These are phyloP conservation scores for Leucocoprinus leucothites DNA, from an alignment of 768 basidiomycete species.

Conservation along the genomic window DNA sequence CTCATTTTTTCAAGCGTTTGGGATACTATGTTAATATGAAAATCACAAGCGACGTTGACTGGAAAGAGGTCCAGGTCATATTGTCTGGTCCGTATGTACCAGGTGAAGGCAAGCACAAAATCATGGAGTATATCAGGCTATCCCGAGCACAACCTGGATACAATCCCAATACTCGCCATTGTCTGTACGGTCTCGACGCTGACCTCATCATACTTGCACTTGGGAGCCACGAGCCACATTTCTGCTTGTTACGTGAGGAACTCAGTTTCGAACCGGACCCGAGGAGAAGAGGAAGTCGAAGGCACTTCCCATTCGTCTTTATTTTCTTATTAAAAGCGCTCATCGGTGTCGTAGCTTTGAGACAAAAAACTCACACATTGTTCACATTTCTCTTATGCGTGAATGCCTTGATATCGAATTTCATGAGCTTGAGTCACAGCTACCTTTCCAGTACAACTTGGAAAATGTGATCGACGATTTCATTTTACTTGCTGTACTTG, in stretches of 20 bases:
- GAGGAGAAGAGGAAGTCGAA: constrained; percentile 64
- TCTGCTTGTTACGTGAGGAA: constrained; percentile 95
- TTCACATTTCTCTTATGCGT: constrained; percentile 91
- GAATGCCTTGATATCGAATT: constrained; percentile 99
- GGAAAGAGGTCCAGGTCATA: constrained; percentile 89
- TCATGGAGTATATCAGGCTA: too few species aligned
- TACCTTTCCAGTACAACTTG: constrained; percentile 82
- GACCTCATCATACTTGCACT: constrained; percentile 98
- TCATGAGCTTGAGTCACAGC: constrained; percentile 55
- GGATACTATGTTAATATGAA: constrained; percentile 98
- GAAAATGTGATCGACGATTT: constrained; percentile 98
- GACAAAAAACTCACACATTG: constrained; percentile 87
- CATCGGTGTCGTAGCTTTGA: constrained; percentile 42
- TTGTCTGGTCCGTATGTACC: constrained; percentile 97
- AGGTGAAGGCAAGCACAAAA: constrained; percentile 99
- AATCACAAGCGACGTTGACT: constrained; percentile 94
- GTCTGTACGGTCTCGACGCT: constrained; percentile 96
- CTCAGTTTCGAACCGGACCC: constrained; percentile 94
- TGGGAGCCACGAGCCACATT: constrained; percentile 97
- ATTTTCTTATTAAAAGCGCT: too few species aligned
- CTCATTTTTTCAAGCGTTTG: constrained; percentile 81
- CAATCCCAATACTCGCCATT: too few species aligned
- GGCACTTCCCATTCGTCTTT: constrained; percentile 26
- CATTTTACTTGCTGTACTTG: too few species aligned
- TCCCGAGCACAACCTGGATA: too few species aligned